phyloP scores from a whole-genome alignment of 2,329 filamentous ascomycete species.

The Chaetoscypha palmicola region DNA sequence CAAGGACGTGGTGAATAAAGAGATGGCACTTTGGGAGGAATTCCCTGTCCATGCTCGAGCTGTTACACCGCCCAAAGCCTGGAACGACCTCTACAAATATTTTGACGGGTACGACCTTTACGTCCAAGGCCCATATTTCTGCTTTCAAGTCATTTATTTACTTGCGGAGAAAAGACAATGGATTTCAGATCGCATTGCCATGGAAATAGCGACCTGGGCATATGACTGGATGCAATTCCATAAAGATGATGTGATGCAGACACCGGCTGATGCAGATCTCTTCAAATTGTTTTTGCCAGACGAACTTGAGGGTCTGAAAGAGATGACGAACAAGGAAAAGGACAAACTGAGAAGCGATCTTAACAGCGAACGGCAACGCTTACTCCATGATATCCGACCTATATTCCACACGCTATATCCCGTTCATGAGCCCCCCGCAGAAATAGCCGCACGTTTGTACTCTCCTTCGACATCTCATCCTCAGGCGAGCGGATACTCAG shows the following conservation, averaged over 20 bases:
- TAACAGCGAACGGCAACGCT: too few species aligned
- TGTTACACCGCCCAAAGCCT: slow-evolving; percentile 12
- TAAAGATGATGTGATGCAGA: slow-evolving; percentile 1
- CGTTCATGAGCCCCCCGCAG: too few species aligned
- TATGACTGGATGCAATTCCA: slow-evolving; percentile 14
- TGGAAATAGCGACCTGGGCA: slow-evolving; percentile 17
- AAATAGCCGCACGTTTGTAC: too few species aligned
- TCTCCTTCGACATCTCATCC: too few species aligned
- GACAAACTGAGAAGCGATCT: too few species aligned
- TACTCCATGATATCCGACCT: too few species aligned
- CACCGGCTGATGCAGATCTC: slow-evolving; percentile 1
- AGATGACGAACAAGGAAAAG: slow-evolving; percentile 3
- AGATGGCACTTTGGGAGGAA: slow-evolving; percentile 5
- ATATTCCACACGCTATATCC: too few species aligned
- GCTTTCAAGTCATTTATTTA: slow-evolving; percentile 24
- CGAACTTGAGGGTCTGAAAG: slow-evolving; percentile 4
- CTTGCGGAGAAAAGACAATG: slow-evolving; percentile 15
- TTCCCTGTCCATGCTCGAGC: slow-evolving; percentile 13
- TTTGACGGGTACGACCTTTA: slow-evolving; percentile 31
- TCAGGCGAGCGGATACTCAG: too few species aligned
- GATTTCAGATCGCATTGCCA: not conserved
- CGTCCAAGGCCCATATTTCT: slow-evolving; percentile 26
- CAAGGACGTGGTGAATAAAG: slow-evolving; percentile 9
- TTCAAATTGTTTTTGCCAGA: slow-evolving; percentile 8
- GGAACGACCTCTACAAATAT: slow-evolving; percentile 27